Conservation (phyloP, 2,329 filamentous ascomycete genomes). For the Seiridium unicorne region DNA sequence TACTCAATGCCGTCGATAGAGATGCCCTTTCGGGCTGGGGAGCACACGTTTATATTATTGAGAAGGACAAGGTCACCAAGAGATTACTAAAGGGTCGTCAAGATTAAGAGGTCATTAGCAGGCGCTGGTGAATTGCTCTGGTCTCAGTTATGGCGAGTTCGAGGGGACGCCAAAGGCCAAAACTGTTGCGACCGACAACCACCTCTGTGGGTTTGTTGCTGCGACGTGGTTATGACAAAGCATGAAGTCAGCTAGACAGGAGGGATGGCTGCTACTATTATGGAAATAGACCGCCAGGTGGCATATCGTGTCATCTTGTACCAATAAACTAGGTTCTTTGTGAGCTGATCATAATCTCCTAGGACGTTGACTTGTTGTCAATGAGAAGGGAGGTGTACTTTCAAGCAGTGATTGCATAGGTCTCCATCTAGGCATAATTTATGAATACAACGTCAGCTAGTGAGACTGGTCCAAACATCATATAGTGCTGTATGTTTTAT, state of each 20-base stretch:
- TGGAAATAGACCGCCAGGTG: constrained; percentile 11
- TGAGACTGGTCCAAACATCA: too few species aligned
- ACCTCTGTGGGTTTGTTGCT: neutral
- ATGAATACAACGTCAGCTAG: too few species aligned
- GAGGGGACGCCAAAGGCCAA: too few species aligned
- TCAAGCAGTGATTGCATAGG: too few species aligned
- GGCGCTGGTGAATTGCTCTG: neutral
- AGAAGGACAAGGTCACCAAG: constrained; percentile 99
- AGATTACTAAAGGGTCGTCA: constrained; percentile 96
- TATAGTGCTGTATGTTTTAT: too few species aligned
- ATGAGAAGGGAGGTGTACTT: too few species aligned
- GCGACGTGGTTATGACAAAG: neutral
- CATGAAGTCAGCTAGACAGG: constrained; percentile 2
- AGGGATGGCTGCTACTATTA: neutral
- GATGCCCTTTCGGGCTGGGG: constrained; percentile 98
- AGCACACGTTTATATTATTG: constrained; percentile 98
- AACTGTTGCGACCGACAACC: too few species aligned
- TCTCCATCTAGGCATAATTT: too few species aligned
- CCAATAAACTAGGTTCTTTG: constrained; percentile 12
- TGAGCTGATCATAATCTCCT: neutral
- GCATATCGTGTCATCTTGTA: constrained; percentile 18
- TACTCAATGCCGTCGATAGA: constrained; percentile 93
- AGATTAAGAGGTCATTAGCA: constrained; percentile 56
- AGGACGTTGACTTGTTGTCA: neutral
- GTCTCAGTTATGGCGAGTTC: neutral